Conservation (phyloP, 1,284 basidiomycete species). For the Takashimella tepidaria region DNA sequence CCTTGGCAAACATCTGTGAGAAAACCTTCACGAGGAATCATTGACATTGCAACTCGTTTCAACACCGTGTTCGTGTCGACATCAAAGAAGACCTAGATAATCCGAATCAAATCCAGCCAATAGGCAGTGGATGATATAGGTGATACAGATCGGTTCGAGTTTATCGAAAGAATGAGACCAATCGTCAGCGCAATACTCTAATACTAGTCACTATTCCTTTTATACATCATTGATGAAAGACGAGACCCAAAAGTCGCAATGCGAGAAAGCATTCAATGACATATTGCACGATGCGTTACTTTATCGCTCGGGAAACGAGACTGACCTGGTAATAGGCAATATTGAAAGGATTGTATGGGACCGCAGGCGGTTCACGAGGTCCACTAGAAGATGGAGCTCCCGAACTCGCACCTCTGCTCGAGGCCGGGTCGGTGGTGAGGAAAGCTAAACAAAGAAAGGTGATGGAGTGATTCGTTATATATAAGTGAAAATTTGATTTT, state of each 20-base stretch:
- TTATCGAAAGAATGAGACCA: not conserved
- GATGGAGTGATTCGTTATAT: too few relatives aligned
- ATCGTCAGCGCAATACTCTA: not conserved
- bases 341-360: slow-evolving; percentile 46
- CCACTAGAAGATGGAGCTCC: not conserved
- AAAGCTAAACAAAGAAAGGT: slow-evolving; percentile 22
- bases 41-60: slow-evolving; percentile 46
- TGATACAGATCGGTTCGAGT: not conserved
- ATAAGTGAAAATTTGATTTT: not conserved
- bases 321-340: slow-evolving; percentile 48
- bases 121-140: too few relatives aligned
- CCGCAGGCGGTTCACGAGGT: slow-evolving; percentile 11
- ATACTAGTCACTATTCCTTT: not conserved
- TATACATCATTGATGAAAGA: too few relatives aligned
- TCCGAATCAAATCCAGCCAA: too few relatives aligned
- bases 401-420: not conserved
- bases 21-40: slow-evolving; percentile 50
- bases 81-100: slow-evolving; percentile 50
- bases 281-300: too few relatives aligned
- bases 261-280: too few relatives aligned
- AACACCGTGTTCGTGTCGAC: slow-evolving; percentile 49
- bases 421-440: slow-evolving; percentile 18
- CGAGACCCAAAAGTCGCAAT: too few relatives aligned
- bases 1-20: slow-evolving; percentile 48
- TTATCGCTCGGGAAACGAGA: too few relatives aligned